phyloP scores from a whole-genome alignment of 2,329 filamentous ascomycete genomes.

The Fusarium sp. region DNA sequence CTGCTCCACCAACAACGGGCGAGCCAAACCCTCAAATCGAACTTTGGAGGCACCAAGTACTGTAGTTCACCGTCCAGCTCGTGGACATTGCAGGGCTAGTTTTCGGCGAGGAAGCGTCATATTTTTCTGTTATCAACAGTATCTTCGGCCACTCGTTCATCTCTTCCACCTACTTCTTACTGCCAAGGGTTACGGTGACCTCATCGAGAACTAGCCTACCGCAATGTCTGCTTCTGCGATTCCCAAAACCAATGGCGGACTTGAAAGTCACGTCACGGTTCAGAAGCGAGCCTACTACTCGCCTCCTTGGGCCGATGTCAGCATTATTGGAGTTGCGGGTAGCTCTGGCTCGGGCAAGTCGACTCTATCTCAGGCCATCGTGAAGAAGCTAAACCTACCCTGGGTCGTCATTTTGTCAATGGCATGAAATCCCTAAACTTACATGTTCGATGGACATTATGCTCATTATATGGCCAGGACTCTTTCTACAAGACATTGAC shows the following conservation, averaged over 20 bases:
- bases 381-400: conserved; percentile 89
- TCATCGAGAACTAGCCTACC: conserved; percentile 43
- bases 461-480: conserved; percentile 72
- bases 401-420: conserved; percentile 99
- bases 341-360: conserved; percentile 97
- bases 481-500: conserved; percentile 96
- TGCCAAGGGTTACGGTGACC: conserved; percentile 21
- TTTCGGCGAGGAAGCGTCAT: conserved; percentile 28
- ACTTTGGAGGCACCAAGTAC: conserved; percentile 25
- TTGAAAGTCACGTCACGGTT: conserved; percentile 64
- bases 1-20: conserved; percentile 42
- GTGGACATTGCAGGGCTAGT: conserved; percentile 46
- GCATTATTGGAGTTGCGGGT: conserved; percentile 96
- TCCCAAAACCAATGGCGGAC: conserved; percentile 36
- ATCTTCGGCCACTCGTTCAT: conserved; percentile 2
- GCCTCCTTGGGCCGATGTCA: conserved; percentile 95
- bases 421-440: conserved; percentile 66
- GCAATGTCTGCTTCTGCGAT: conserved; percentile 42
- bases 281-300: conserved; percentile 81
- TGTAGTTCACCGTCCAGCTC: conserved; percentile 20
- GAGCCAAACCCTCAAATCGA: conserved; percentile 43
- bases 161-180: not conserved
- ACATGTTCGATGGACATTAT: conserved; percentile 3
- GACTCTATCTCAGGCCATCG: conserved; percentile 91
- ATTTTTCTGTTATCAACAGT: conserved; percentile 10